These are phyloP conservation scores for Picea abies DNA, from an alignment of 83 land plant genomes.

Conservation along the genomic window DNA sequence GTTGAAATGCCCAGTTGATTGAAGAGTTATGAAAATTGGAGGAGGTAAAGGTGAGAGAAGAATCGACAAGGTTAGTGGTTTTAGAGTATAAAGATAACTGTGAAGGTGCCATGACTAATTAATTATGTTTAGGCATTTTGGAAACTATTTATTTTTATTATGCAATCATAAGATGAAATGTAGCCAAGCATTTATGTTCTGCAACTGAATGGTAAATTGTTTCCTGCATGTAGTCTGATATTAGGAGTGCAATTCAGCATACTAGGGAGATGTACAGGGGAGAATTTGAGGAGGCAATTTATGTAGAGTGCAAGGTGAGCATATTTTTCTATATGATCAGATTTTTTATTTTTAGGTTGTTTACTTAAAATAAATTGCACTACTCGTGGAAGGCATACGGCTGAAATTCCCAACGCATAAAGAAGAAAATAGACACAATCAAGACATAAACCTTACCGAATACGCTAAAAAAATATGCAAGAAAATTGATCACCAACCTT, in stretches of 20 bases:
- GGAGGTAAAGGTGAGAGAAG: too few species aligned
- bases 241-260: constrained; percentile 35
- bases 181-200: not conserved
- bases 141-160: constrained; percentile 9
- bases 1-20: too few species aligned
- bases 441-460: too few species aligned
- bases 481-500: too few species aligned
- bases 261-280: constrained; percentile 32
- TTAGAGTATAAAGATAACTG: constrained; percentile 35
- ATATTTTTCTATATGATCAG: constrained; percentile 1
- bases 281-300: constrained; percentile 45
- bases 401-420: constrained; percentile 29
- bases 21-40: too few species aligned
- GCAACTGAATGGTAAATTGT: not conserved
- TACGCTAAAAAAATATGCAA: too few species aligned
- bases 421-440: too few species aligned
- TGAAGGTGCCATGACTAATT: constrained; percentile 26
- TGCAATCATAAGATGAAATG: not conserved
- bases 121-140: not conserved
- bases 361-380: not conserved
- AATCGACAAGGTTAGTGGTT: constrained; percentile 5
- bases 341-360: not conserved
- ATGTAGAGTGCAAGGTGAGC: constrained; percentile 44
- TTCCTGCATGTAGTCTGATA: constrained; percentile 37
- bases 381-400: constrained; percentile 31